These are phyloP conservation scores for Silene coronaria DNA, from an alignment of 179 eudicot species.

Conservation along the genomic window DNA sequence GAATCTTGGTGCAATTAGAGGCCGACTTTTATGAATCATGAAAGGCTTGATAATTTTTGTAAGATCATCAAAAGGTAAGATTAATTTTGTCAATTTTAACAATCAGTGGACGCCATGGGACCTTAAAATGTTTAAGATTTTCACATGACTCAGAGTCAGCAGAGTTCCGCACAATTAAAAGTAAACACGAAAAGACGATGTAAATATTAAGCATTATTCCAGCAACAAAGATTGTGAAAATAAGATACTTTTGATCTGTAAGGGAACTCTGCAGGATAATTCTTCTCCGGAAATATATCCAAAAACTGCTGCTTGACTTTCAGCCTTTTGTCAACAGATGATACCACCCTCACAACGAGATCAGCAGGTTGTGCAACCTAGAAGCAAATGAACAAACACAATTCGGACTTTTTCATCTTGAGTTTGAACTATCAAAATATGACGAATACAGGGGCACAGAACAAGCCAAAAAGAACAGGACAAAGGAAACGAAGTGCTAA, in stretches of 20 bases:
- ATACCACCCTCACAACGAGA: constrained; percentile 74
- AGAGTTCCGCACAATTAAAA: not conserved
- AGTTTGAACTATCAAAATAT: not conserved
- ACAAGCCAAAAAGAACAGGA: not conserved
- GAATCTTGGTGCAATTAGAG: not conserved
- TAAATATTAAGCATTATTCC: not conserved
- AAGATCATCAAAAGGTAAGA: not conserved
- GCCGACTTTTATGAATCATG: not conserved
- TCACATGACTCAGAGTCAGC: constrained; percentile 5
- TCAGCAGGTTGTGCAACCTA: constrained; percentile 67
- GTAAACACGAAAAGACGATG: not conserved
- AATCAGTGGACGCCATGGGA: not conserved
- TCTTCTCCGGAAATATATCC: constrained; percentile 54
- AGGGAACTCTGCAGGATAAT: constrained; percentile 68
- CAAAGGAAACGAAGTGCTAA: not conserved
- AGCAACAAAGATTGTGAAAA: not conserved
- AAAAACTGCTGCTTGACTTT: constrained; percentile 73
- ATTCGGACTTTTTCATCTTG: not conserved
- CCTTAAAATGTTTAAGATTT: not conserved
- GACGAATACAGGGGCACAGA: not conserved
- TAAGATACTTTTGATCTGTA: constrained; percentile 74
- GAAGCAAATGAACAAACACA: not conserved
- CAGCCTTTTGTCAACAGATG: constrained; percentile 57
- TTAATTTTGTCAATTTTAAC: not conserved
- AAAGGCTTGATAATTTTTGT: not conserved